Conservation (phyloP, 495 filamentous ascomycete species). For the Xylaria sp. region DNA sequence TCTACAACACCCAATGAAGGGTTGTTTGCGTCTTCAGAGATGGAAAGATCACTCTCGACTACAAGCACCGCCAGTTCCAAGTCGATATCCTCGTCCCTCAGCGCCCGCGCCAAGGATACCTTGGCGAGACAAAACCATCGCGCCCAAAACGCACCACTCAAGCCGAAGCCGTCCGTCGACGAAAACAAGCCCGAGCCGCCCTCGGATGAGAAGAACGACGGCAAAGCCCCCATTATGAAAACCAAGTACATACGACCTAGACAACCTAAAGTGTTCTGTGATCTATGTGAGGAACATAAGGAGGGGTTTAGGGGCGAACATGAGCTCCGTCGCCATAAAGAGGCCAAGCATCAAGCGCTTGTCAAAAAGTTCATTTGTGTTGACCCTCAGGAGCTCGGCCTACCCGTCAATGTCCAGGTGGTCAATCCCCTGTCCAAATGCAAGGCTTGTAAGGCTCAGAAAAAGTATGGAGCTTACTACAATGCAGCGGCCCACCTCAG, state of each 20-base stretch:
- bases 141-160: constrained; percentile 41
- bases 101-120: constrained; percentile 52
- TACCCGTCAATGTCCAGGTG: constrained; percentile 51
- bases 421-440: constrained; percentile 79
- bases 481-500: constrained; percentile 94
- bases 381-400: constrained; percentile 44
- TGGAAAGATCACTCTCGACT: constrained; percentile 55
- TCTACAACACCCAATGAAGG: constrained; percentile 41
- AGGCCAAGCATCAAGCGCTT: constrained; percentile 75
- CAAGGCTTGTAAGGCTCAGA: constrained; percentile 80
- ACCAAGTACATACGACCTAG: constrained; percentile 73
- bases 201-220: constrained; percentile 43
- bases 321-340: constrained; percentile 85
- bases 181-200: constrained; percentile 35
- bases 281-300: constrained; percentile 74
- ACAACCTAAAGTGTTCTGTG: constrained; percentile 78
- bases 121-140: constrained; percentile 44
- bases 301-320: constrained; percentile 94
- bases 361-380: constrained; percentile 83
- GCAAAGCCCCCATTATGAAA: constrained; percentile 68
- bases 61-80: constrained; percentile 51
- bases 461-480: constrained; percentile 91
- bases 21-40: constrained; percentile 38
- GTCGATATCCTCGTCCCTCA: constrained; percentile 45
- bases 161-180: constrained; percentile 48